Percentiles rank a stretch among this genome's conserved stretches.
Evolutionary conservation across 352 stramenopile species (phyloP).

Genomic region (Globisporangium irregulare): DNA sequence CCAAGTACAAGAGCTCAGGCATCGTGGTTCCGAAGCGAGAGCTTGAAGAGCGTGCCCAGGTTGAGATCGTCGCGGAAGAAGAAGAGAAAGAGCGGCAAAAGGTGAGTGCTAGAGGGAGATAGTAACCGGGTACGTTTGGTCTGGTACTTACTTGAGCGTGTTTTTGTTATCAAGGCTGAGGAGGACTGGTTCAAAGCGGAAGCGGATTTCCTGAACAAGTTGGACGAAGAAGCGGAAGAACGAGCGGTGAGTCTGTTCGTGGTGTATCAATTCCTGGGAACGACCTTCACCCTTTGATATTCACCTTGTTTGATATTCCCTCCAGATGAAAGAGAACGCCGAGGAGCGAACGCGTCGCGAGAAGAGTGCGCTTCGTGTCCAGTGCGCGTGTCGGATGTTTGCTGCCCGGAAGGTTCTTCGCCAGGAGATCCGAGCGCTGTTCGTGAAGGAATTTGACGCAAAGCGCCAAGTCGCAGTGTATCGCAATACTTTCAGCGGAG

Average conservation of each 20-base stretch:
- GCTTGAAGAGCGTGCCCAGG: constrained; percentile 45
- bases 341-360: constrained; percentile 33
- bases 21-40: constrained; percentile 40
- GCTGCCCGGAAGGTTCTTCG: constrained; percentile 46
- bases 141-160: background rate
- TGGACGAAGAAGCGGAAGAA: constrained; percentile 44
- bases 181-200: constrained; percentile 53
- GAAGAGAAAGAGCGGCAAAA: constrained; percentile 38
- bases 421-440: constrained; percentile 38
- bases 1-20: constrained; percentile 47
- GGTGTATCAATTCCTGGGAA: background rate
- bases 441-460: constrained; percentile 61
- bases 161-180: constrained; percentile 25
- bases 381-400: constrained; percentile 61
- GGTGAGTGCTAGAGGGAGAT: constrained; percentile 14
- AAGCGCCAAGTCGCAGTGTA: constrained; percentile 39
- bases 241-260: constrained; percentile 27
- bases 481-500: constrained; percentile 45
- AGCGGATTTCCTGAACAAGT: constrained; percentile 46
- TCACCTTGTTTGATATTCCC: background rate
- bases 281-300: background rate
- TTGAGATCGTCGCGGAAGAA: constrained; percentile 53
- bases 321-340: constrained; percentile 42
- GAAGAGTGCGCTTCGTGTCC: constrained; percentile 42
- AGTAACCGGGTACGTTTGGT: background rate